phyloP scores from a whole-genome alignment of 2,329 filamentous ascomycete species.

The Pochonia chlamydosporia region DNA sequence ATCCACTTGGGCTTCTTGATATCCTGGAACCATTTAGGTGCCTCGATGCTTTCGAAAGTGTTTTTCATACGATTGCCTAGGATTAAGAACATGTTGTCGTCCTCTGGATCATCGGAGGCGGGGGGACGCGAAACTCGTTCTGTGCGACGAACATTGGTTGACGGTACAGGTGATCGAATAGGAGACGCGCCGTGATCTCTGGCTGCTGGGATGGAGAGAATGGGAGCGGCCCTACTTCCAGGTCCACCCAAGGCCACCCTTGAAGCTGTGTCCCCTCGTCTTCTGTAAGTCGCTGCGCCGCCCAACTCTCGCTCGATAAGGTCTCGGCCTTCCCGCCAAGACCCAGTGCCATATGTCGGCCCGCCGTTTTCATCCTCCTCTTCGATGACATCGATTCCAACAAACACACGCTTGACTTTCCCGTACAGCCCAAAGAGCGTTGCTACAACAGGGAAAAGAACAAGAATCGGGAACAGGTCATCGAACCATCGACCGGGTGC shows the following conservation, averaged over 20 bases:
- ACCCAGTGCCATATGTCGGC: conserved; percentile 66
- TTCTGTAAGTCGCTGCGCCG: conserved; percentile 51
- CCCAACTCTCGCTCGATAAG: conserved; percentile 83
- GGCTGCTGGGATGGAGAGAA: conserved; percentile 41
- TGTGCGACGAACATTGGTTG: conserved; percentile 20
- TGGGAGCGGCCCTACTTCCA: conserved; percentile 33
- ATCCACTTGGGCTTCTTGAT: conserved; percentile 80
- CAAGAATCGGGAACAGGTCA: conserved; percentile 79
- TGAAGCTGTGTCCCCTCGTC: conserved; percentile 37
- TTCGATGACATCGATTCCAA: conserved; percentile 68
- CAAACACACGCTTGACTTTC: conserved; percentile 71
- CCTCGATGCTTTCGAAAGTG: conserved; percentile 77
- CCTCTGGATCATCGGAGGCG: conserved; percentile 47
- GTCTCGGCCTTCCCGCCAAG: conserved; percentile 86
- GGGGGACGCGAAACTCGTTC: conserved; percentile 16
- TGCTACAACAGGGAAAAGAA: conserved; percentile 78
- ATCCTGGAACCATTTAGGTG: conserved; percentile 77
- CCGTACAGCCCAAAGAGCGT: conserved; percentile 89
- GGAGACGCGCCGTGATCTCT: conserved; percentile 28
- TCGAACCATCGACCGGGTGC: conserved; percentile 79
- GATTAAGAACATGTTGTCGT: conserved; percentile 78
- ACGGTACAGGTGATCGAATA: conserved; percentile 36
- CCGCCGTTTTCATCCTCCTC: conserved; percentile 64
- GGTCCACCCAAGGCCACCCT: conserved; percentile 20
- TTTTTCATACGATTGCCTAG: conserved; percentile 85